phyloP scores from a whole-genome alignment of 306 rosid genomes.

The Vigna radiata region DNA sequence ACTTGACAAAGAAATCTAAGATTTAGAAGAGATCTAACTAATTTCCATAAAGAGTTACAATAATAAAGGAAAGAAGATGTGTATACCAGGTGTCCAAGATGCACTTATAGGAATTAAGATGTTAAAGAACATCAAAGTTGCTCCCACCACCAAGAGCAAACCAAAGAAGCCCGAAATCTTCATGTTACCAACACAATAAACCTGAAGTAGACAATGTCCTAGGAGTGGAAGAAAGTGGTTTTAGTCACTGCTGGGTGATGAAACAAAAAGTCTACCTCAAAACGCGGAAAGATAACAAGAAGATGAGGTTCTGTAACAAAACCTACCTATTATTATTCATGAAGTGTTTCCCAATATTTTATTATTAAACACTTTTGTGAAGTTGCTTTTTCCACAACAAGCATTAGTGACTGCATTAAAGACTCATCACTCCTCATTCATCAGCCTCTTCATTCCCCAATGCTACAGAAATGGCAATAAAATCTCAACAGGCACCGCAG shows the following conservation, averaged over 20 bases:
- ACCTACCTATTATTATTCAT: neutral
- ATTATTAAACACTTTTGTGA: neutral
- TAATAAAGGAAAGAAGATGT: neutral
- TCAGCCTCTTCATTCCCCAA: slow-evolving; percentile 26
- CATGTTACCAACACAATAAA: slow-evolving; percentile 46
- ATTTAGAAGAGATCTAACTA: neutral
- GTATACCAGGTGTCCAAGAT: slow-evolving; percentile 49
- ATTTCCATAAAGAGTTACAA: neutral
- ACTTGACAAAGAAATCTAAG: neutral
- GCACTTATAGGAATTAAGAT: slow-evolving; percentile 40
- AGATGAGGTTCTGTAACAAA: neutral
- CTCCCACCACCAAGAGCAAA: slow-evolving; percentile 50
- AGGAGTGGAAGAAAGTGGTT: neutral
- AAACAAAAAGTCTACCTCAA: slow-evolving; percentile 38
- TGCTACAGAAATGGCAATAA: slow-evolving; percentile 12
- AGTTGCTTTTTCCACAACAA: neutral
- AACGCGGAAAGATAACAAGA: slow-evolving; percentile 30
- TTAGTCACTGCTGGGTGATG: slow-evolving; percentile 32
- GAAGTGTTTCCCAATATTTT: neutral
- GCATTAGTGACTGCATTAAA: too few species aligned
- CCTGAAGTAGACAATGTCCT: slow-evolving; percentile 16
- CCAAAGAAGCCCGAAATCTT: slow-evolving; percentile 64
- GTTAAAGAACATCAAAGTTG: slow-evolving; percentile 45
- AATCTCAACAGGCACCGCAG: neutral
- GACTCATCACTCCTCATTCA: neutral